These are phyloP conservation scores for Pestalotiopsis sp. DNA, from an alignment of 2,329 filamentous ascomycete species.

Conservation along the genomic window DNA sequence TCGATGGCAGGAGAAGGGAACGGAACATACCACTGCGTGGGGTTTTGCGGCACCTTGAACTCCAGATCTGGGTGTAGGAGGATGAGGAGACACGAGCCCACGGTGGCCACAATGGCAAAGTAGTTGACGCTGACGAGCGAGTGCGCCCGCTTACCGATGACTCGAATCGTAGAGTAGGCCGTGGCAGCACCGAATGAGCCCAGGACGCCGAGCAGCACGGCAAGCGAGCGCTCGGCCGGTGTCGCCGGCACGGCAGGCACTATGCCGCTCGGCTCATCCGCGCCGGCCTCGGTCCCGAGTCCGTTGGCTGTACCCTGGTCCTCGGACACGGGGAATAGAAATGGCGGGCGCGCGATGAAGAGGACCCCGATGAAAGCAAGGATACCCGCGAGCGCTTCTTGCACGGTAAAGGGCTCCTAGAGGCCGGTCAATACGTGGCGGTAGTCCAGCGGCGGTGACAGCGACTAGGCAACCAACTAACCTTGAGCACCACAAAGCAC, in stretches of 20 bases:
- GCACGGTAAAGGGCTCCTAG: slow-evolving; percentile 71
- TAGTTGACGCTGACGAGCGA: slow-evolving; percentile 80
- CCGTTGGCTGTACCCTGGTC: slow-evolving; percentile 13
- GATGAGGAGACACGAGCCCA: slow-evolving; percentile 67
- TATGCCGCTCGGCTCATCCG: slow-evolving; percentile 18
- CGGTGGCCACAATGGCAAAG: slow-evolving; percentile 68
- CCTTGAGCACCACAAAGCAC: slow-evolving; percentile 58
- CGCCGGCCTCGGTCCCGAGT: neutral
- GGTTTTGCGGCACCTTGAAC: slow-evolving; percentile 37
- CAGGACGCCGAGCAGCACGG: slow-evolving; percentile 66
- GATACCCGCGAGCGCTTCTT: slow-evolving; percentile 70
- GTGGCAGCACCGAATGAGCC: slow-evolving; percentile 71
- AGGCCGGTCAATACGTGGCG: slow-evolving; percentile 30
- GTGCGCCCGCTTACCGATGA: slow-evolving; percentile 75
- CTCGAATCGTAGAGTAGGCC: slow-evolving; percentile 73
- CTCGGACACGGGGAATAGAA: slow-evolving; percentile 53
- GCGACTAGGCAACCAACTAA: slow-evolving; percentile 16
- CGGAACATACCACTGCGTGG: slow-evolving; percentile 47
- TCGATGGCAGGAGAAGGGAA: neutral
- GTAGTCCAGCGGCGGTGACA: neutral
- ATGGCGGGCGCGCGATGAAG: slow-evolving; percentile 72
- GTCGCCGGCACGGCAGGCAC: slow-evolving; percentile 39
- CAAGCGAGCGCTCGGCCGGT: slow-evolving; percentile 64
- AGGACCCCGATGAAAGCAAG: slow-evolving; percentile 74
- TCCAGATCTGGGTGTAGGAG: slow-evolving; percentile 43